phyloP scores from a whole-genome alignment of 495 filamentous ascomycete genomes.

The Penicillium tannophilum region DNA sequence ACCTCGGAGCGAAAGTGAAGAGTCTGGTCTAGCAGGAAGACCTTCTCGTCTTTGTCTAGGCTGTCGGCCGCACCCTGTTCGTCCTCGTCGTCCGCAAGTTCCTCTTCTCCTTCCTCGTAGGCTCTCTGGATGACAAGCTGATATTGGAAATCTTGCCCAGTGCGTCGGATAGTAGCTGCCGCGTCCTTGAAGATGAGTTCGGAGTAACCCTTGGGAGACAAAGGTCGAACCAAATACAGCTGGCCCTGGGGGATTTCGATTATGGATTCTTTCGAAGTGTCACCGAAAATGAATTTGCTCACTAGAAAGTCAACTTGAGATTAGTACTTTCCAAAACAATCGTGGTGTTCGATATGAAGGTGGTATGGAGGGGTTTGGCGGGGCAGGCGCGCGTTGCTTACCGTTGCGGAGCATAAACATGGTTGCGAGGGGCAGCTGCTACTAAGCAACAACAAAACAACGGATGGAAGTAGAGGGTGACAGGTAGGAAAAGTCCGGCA shows the following conservation, averaged over 20 bases:
- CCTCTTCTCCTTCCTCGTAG: constrained; percentile 96
- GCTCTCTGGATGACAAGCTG: constrained; percentile 94
- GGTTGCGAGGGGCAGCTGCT: constrained; percentile 38
- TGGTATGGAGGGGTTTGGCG: constrained; percentile 40
- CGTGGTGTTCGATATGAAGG: constrained; percentile 6
- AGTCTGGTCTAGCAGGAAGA: constrained; percentile 87
- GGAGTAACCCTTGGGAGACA: constrained; percentile 94
- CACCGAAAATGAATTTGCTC: constrained; percentile 89
- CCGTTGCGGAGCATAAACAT: constrained; percentile 79
- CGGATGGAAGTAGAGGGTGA: constrained; percentile 7
- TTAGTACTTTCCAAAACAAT: constrained; percentile 19
- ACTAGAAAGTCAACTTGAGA: constrained; percentile 50
- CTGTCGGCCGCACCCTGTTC: constrained; percentile 72
- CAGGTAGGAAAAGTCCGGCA: constrained; percentile 3
- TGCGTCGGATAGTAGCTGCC: constrained; percentile 85
- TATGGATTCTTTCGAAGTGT: constrained; percentile 89
- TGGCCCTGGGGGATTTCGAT: constrained; percentile 94
- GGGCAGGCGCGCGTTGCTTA: constrained; percentile 37
- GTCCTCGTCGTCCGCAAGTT: constrained; percentile 81
- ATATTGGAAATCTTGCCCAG: constrained; percentile 93
- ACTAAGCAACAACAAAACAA: constrained; percentile 29
- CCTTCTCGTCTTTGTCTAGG: constrained; percentile 91
- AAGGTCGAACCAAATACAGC: constrained; percentile 93
- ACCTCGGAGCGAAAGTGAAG: constrained; percentile 85
- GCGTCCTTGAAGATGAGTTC: constrained; percentile 99